A percentile compares a stretch with the other conserved stretches of the same genome.
These are phyloP conservation scores for Rhizophlyctis rosea DNA, from an alignment of 192 early-diverging fungal genomes.

Conservation along the genomic window DNA sequence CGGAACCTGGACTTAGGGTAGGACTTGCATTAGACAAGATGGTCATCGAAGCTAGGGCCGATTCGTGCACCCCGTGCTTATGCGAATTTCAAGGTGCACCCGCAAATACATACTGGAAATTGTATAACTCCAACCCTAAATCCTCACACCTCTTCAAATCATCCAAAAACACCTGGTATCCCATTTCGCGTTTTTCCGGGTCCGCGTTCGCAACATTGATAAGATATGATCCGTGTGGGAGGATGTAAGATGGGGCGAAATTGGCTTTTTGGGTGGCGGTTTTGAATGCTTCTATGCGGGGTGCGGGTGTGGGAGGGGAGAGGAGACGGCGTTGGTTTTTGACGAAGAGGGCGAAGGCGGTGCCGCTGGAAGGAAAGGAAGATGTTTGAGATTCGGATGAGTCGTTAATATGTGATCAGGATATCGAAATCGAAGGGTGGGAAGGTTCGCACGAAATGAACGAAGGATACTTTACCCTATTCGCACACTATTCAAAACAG, in stretches of 20 bases:
- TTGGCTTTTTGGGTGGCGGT: constrained; percentile 9
- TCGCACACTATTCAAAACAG: constrained; percentile 29
- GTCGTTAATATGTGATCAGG: background rate
- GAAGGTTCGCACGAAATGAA: background rate
- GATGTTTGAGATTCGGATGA: too few species aligned
- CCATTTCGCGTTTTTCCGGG: constrained; percentile 37
- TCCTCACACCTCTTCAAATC: constrained; percentile 49
- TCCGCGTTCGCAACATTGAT: constrained; percentile 55
- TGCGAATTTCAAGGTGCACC: too few species aligned
- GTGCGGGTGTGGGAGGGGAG: constrained; percentile 9
- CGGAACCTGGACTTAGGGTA: constrained; percentile 1
- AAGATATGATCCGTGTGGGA: constrained; percentile 56
- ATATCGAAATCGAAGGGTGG: too few species aligned
- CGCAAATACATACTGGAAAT: too few species aligned
- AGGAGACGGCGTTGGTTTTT: constrained; percentile 22
- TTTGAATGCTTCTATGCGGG: constrained; percentile 28
- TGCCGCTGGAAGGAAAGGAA: constrained; percentile 16
- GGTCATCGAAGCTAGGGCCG: too few species aligned
- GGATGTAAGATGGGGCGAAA: constrained; percentile 26
- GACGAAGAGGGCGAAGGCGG: constrained; percentile 42
- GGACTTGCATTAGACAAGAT: too few species aligned
- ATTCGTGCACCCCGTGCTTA: too few species aligned
- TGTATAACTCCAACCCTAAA: constrained; percentile 50
- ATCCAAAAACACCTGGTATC: constrained; percentile 46
- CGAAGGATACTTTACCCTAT: constrained; percentile 27